Evolutionary conservation across 2,329 filamentous ascomycete genomes (phyloP).

Genomic region (Ophiostoma sp.): DNA sequence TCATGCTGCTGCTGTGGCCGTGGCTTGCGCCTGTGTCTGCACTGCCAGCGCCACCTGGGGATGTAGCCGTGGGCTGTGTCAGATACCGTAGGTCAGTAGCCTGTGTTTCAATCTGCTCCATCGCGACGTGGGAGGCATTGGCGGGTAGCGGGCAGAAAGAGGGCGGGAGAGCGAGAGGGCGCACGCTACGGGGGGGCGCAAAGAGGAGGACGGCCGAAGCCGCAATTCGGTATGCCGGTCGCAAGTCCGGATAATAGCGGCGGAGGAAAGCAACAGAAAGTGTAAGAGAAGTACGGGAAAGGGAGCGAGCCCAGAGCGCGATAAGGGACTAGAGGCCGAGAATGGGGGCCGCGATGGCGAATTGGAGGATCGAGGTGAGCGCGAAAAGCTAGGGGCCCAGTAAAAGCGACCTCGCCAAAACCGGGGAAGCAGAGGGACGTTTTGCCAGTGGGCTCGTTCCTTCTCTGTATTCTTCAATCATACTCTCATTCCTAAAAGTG

Average conservation of each 20-base stretch:
- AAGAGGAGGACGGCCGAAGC: conserved; percentile 9
- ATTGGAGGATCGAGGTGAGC: background rate
- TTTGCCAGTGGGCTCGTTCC: background rate
- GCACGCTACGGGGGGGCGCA: background rate
- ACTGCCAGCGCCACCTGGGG: conserved; percentile 24
- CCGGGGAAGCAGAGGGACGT: background rate
- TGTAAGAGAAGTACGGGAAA: no score
- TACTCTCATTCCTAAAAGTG: background rate
- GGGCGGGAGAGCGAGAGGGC: background rate
- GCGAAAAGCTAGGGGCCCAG: background rate
- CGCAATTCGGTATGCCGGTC: background rate
- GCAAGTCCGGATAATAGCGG: background rate
- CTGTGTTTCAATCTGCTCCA: conserved; percentile 52
- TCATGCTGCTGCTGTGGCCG: conserved; percentile 15
- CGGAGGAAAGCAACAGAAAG: background rate
- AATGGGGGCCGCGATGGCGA: conserved; percentile 8
- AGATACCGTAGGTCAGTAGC: conserved; percentile 50
- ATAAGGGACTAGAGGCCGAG: background rate
- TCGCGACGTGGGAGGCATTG: conserved; percentile 36
- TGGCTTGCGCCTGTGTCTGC: conserved; percentile 20
- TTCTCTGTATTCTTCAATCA: background rate
- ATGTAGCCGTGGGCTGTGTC: conserved; percentile 34
- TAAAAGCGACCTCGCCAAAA: background rate
- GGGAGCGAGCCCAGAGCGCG: background rate
- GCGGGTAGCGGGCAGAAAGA: background rate